These are phyloP conservation scores for Lithohypha guttulata DNA, from an alignment of 2,329 filamentous ascomycete genomes.

Conservation along the genomic window DNA sequence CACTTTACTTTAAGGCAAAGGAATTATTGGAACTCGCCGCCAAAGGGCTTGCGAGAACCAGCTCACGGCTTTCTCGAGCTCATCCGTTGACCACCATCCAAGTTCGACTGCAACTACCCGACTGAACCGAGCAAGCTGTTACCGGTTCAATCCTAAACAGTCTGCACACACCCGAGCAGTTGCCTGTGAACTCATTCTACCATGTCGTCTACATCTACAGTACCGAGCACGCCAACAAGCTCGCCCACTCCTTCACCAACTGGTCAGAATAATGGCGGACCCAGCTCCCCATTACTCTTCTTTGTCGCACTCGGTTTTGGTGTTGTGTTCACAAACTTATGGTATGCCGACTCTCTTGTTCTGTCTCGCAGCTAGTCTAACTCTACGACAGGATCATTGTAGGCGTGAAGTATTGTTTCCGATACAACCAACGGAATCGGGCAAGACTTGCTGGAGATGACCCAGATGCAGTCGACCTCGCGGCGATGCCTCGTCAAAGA, in stretches of 20 bases:
- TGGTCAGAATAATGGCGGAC: conserved; percentile 27
- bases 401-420: conserved; percentile 97
- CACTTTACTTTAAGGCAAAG: not conserved
- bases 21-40: not conserved
- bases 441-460: conserved; percentile 65
- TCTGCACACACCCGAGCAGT: not conserved
- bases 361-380: conserved; percentile 11
- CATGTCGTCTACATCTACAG: conserved; percentile 1
- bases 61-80: not conserved
- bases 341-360: conserved; percentile 51
- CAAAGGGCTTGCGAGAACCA: not conserved
- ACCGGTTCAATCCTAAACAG: not conserved
- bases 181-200: not conserved
- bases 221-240: not conserved
- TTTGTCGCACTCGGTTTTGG: conserved; percentile 95
- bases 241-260: not conserved
- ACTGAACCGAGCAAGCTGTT: not conserved
- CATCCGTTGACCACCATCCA: not conserved
- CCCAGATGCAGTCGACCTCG: conserved; percentile 78
- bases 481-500: conserved; percentile 74
- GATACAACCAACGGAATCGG: conserved; percentile 91
- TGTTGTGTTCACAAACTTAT: conserved; percentile 96
- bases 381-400: conserved; percentile 77
- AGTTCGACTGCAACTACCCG: not conserved
- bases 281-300: conserved; percentile 68